A percentile compares a stretch with the other conserved stretches of the same genome.
Conservation (phyloP, 2,329 filamentous ascomycete species). For the Fusarium sp. region DNA sequence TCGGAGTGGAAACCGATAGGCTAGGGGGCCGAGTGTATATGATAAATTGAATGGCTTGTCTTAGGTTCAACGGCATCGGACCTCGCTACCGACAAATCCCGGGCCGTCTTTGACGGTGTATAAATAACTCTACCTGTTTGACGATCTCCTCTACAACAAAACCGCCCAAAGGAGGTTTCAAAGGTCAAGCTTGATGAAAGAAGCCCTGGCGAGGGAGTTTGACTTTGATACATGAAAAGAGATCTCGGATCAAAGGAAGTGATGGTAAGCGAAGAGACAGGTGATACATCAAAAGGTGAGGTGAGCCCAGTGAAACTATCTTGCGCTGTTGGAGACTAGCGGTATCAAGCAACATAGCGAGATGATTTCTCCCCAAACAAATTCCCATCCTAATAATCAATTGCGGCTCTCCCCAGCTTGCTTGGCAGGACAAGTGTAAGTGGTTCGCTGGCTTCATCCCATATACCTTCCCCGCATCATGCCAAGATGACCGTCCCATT, state of each 20-base stretch:
- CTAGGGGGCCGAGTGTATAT: conserved; percentile 6
- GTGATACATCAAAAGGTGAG: neutral
- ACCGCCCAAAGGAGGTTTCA: neutral
- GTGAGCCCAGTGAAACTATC: neutral
- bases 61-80: conserved; percentile 27
- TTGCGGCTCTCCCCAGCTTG: conserved; percentile 8
- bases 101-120: conserved; percentile 1
- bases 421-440: conserved; percentile 12
- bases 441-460: conserved; percentile 10
- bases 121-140: conserved; percentile 3
- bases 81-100: conserved; percentile 5
- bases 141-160: conserved; percentile 9
- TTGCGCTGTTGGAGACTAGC: neutral
- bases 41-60: conserved; percentile 14
- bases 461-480: conserved; percentile 21
- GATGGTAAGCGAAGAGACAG: neutral
- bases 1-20: conserved; percentile 6
- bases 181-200: neutral
- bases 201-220: neutral
- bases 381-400: neutral
- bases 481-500: conserved; percentile 14
- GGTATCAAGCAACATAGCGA: neutral
- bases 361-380: neutral
- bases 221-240: neutral
- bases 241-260: neutral